Evolutionary conservation across 257 asterid genomes (phyloP), one percentile per base, ranked within the genome.

Genomic region (Fraxinus cuspidata): DNA sequence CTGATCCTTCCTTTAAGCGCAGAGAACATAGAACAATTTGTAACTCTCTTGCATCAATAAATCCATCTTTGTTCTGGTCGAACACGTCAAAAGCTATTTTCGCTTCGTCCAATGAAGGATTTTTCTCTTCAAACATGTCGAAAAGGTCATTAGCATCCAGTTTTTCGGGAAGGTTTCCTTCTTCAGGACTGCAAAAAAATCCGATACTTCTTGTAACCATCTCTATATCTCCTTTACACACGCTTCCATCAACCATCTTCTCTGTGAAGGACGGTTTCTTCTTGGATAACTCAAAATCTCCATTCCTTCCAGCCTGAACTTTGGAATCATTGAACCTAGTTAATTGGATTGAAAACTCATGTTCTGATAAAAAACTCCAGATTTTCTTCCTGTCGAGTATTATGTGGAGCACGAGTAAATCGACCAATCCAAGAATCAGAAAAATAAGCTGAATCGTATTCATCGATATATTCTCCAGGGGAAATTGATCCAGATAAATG

Each of bases 11-110:
- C 38, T 80, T 79, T 3, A 94, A 82, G 16, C 97, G 95, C 85
- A 92, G 74, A 75, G 84, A 84, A 63, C 83, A 77, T 0, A 94
- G 1, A 64, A 94, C 80, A 70, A 71, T 88, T 64, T 90, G 96
- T 89, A 94, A 77, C 75, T 94, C 97, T 60, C 28, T n/a, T 6
- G 86, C 95, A 72, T 94, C 96, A 21, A 94, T 87, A 76, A 87
- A 88, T 21, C 99, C 99, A 85, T 94, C 99, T 73, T 77, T 71
- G 23, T 91, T 88, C 28, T 77, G 78, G 67, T 94, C 99, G 58
- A 89, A 94, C 47, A 90, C 90, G 19, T 87, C 88, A 23, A 94
- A 94, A 44, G 97, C 95, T 27, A 80, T 91, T 66, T 71, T 85
- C 70, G 88, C 85, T 78, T 94, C 97, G 18, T 85, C 87, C 83